Evolutionary conservation across 208 protist genomes (phyloP).

Genomic region (Trypanosoma brucei): DNA sequence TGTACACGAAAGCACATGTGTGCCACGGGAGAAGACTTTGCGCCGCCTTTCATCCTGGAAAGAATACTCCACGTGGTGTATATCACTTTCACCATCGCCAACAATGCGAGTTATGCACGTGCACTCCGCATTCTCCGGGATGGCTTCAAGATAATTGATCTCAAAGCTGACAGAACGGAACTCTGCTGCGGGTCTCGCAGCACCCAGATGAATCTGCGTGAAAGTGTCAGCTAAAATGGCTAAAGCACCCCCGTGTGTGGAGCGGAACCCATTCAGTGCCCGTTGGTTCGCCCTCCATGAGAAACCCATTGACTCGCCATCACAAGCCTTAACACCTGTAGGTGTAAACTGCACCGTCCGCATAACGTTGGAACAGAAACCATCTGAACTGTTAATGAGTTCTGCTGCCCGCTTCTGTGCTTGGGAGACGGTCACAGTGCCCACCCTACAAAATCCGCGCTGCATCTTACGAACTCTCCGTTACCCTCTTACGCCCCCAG

Average conservation of each 20-base stretch:
- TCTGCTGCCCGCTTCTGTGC: conserved; percentile 32
- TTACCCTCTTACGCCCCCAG: neutral
- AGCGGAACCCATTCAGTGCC: conserved; percentile 70
- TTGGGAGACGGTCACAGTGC: conserved; percentile 5
- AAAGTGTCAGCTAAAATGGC: conserved; percentile 80
- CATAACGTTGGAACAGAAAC: conserved; percentile 55
- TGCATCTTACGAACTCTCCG: conserved; percentile 4
- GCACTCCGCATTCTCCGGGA: conserved; percentile 61
- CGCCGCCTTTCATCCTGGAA: conserved; percentile 59
- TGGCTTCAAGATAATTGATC: conserved; percentile 73
- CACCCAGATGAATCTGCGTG: conserved; percentile 62
- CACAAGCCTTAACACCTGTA: conserved; percentile 28
- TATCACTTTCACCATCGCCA: conserved; percentile 22
- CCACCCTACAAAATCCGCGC: neutral
- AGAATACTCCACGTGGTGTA: conserved; percentile 69
- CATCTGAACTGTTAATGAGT: conserved; percentile 23
- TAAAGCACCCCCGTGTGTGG: conserved; percentile 81
- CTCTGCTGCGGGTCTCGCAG: conserved; percentile 18
- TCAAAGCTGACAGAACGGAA: conserved; percentile 70
- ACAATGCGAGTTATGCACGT: conserved; percentile 67
- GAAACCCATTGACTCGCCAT: conserved; percentile 51
- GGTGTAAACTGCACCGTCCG: conserved; percentile 58
- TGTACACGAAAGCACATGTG: conserved; percentile 49
- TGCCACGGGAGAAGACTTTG: conserved; percentile 68
- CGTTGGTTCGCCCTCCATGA: conserved; percentile 46